These are phyloP conservation scores for Tetragonia tetragonoides DNA, from an alignment of 148 eudicot genomes.

Conservation along the genomic window DNA sequence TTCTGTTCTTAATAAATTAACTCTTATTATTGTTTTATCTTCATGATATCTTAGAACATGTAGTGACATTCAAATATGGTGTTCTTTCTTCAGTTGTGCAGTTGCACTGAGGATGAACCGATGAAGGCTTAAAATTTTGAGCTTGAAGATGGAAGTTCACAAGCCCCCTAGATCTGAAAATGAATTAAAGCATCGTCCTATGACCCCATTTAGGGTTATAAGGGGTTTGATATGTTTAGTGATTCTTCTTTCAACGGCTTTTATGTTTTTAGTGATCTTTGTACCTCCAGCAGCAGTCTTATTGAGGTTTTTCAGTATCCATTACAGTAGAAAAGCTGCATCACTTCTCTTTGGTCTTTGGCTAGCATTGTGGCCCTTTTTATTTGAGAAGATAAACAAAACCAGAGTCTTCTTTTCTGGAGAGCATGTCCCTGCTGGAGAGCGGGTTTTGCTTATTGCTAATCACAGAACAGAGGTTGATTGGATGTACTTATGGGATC, in stretches of 20 bases:
- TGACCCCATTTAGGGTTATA: slow-evolving; percentile 52
- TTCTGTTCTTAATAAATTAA: background rate
- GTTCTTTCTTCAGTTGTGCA: slow-evolving; percentile 17
- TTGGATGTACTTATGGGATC: slow-evolving; percentile 88
- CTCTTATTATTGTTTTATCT: background rate
- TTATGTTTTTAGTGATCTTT: slow-evolving; percentile 55
- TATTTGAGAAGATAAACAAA: slow-evolving; percentile 75
- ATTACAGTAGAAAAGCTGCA: slow-evolving; percentile 52
- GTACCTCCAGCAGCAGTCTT: slow-evolving; percentile 41
- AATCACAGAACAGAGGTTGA: slow-evolving; percentile 90
- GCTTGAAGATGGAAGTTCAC: slow-evolving; percentile 56
- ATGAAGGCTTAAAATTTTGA: slow-evolving; percentile 18
- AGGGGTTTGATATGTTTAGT: slow-evolving; percentile 66
- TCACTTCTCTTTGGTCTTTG: slow-evolving; percentile 59
- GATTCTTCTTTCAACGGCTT: slow-evolving; percentile 58
- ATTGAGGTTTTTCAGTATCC: slow-evolving; percentile 50
- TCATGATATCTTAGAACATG: background rate
- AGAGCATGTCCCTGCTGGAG: slow-evolving; percentile 50
- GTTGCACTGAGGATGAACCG: slow-evolving; percentile 4
- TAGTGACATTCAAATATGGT: slow-evolving; percentile 16
- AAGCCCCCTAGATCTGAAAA: slow-evolving; percentile 34
- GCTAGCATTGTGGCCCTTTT: slow-evolving; percentile 75
- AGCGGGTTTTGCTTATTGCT: slow-evolving; percentile 70
- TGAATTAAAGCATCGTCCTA: slow-evolving; percentile 43
- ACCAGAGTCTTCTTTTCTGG: slow-evolving; percentile 70